Conservation (phyloP, 2,329 filamentous ascomycete genomes). For the Diaporthe ampelina region DNA sequence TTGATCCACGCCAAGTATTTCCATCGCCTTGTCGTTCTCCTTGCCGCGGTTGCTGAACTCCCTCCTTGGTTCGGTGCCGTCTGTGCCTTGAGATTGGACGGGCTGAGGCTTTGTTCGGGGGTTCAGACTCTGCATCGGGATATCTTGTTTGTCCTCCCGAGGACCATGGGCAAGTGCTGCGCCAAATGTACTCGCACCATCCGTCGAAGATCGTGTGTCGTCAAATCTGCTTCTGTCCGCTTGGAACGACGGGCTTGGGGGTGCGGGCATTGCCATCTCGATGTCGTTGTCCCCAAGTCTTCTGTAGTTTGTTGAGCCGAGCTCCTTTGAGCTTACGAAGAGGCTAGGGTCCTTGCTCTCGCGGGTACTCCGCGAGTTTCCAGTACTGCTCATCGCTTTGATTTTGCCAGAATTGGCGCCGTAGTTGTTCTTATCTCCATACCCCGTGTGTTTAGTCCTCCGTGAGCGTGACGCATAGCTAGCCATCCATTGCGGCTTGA, state of each 20-base stretch:
- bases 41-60: neutral
- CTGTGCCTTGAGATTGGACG: neutral
- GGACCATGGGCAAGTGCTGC: neutral
- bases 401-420: neutral
- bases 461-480: constrained; percentile 23
- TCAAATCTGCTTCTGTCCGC: constrained; percentile 2
- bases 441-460: neutral
- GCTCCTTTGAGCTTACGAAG: constrained; percentile 13
- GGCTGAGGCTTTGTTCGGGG: neutral
- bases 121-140: constrained; percentile 25
- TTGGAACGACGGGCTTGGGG: constrained; percentile 6
- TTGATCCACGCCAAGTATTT: constrained; percentile 22
- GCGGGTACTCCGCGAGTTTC: neutral
- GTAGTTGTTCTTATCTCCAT: constrained; percentile 9
- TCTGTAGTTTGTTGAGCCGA: constrained; percentile 30
- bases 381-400: constrained; percentile 17
- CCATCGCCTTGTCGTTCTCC: constrained; percentile 32
- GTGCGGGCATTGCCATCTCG: constrained; percentile 25
- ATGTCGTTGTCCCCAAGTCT: constrained; percentile 35
- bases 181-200: neutral
- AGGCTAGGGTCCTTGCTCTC: constrained; percentile 21
- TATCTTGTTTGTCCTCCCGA: neutral
- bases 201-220: constrained; percentile 4
- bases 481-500: constrained; percentile 42
- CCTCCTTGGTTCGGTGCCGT: neutral